phyloP scores from a whole-genome alignment of 805 yeast genomes.

The Nakazawaea molendinolei region DNA sequence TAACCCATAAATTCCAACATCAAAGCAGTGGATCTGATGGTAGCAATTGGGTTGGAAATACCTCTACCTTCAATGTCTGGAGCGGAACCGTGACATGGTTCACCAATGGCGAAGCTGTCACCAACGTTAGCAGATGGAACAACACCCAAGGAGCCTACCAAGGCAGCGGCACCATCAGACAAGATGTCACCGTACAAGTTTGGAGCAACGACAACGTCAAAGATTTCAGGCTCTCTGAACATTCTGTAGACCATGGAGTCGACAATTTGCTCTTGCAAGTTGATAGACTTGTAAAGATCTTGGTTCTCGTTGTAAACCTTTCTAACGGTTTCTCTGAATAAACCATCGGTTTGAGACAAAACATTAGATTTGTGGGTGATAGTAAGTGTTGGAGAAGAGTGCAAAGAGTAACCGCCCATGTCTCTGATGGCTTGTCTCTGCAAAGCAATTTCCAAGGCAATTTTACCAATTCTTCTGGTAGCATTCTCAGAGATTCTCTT shows the following conservation, averaged over 20 bases:
- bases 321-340: slow-evolving; percentile 85
- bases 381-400: slow-evolving; percentile 60
- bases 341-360: slow-evolving; percentile 85
- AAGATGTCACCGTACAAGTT: slow-evolving; percentile 96
- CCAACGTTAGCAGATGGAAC: slow-evolving; percentile 99
- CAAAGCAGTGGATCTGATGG: slow-evolving; percentile 94
- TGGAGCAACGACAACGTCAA: slow-evolving; percentile 98
- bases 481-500: slow-evolving; percentile 93
- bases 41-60: slow-evolving; percentile 94
- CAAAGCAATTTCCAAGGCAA: slow-evolving; percentile 88
- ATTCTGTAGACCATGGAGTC: slow-evolving; percentile 98
- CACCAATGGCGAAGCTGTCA: slow-evolving; percentile 93
- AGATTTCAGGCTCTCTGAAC: slow-evolving; percentile 97
- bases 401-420: slow-evolving; percentile 48
- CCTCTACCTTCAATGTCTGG: slow-evolving; percentile 97
- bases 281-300: slow-evolving; percentile 52
- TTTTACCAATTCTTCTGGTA: slow-evolving; percentile 76
- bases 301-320: slow-evolving; percentile 51
- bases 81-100: slow-evolving; percentile 99
- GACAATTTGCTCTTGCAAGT: slow-evolving; percentile 90
- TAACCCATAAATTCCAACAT: slow-evolving; percentile 96
- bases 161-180: slow-evolving; percentile 97
- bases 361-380: slow-evolving; percentile 97
- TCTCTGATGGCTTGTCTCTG: slow-evolving; percentile 81
- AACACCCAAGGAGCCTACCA: slow-evolving; percentile 95